Evolutionary conservation across 2,329 filamentous ascomycete species (phyloP).

Genomic region (Neonectria neomacrospora): DNA sequence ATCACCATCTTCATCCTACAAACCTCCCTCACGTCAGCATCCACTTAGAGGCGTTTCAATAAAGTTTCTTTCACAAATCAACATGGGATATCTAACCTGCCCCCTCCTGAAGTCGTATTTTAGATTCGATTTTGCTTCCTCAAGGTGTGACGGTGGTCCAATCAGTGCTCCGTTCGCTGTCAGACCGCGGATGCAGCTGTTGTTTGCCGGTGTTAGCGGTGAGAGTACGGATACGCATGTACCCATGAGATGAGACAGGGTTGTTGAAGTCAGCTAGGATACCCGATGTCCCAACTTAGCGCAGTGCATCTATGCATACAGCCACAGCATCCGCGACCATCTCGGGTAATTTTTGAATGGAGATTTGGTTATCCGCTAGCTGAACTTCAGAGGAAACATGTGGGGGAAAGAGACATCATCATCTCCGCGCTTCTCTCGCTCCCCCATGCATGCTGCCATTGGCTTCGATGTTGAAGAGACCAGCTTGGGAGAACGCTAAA

Average conservation of each 20-base stretch:
- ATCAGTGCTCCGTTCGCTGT: slow-evolving; percentile 2
- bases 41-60: not conserved
- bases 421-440: slow-evolving; percentile 4
- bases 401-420: slow-evolving; percentile 16
- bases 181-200: slow-evolving; percentile 1
- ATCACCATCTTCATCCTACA: not conserved
- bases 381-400: slow-evolving; percentile 12
- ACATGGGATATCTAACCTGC: too few relatives aligned
- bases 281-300: slow-evolving; percentile 13
- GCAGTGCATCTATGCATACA: slow-evolving; percentile 17
- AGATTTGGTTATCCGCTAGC: slow-evolving; percentile 1
- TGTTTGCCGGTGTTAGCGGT: slow-evolving; percentile 27
- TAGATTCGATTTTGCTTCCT: not conserved
- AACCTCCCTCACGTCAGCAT: not conserved
- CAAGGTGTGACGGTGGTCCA: not conserved
- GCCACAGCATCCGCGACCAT: slow-evolving; percentile 2
- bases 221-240: slow-evolving; percentile 7
- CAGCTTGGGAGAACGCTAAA: slow-evolving; percentile 36
- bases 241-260: slow-evolving; percentile 16
- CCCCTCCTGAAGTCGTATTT: not conserved
- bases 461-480: slow-evolving; percentile 25
- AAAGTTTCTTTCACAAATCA: not conserved
- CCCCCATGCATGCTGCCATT: slow-evolving; percentile 19
- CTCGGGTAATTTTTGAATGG: slow-evolving; percentile 8
- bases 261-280: slow-evolving; percentile 21